phyloP scores from a whole-genome alignment of 1,284 basidiomycete species.

The Pisolithus thermaeus region DNA sequence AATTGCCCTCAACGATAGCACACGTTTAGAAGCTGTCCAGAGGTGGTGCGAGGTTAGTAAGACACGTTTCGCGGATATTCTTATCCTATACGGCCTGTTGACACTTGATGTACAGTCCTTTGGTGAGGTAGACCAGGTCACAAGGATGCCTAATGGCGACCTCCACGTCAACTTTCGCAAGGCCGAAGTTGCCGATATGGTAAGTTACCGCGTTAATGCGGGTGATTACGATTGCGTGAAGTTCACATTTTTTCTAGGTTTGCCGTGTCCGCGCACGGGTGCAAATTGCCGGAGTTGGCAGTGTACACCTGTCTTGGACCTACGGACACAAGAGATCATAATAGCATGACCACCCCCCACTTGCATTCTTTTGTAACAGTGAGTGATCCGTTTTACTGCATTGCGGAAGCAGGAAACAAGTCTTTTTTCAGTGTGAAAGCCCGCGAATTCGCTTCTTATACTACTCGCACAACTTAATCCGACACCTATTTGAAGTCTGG shows the following conservation, averaged over 20 bases:
- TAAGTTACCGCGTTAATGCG: conserved; percentile 30
- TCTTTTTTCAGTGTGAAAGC: conserved; percentile 22
- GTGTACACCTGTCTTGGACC: conserved; percentile 69
- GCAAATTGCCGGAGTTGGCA: conserved; percentile 64
- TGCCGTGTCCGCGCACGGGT: conserved; percentile 71
- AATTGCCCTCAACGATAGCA: conserved; percentile 41
- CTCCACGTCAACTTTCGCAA: conserved; percentile 65
- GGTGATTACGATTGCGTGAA: background rate
- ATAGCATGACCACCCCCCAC: background rate
- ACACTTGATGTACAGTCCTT: conserved; percentile 45
- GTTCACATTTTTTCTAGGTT: conserved; percentile 38
- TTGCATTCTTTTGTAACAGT: conserved; percentile 22
- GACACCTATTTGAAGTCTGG: conserved; percentile 19
- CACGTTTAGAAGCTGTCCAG: conserved; percentile 51
- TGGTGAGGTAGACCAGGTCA: conserved; percentile 65
- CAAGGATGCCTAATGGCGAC: conserved; percentile 66
- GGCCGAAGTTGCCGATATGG: conserved; percentile 72
- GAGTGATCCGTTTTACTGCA: background rate
- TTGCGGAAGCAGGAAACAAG: conserved; percentile 2
- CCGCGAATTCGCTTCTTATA: conserved; percentile 18
- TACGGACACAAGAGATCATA: conserved; percentile 50
- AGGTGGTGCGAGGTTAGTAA: conserved; percentile 65
- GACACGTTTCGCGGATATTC: background rate
- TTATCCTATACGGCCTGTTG: conserved; percentile 2
- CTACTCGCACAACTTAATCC: conserved; percentile 12